Evolutionary conservation across 345 rosid genomes (phyloP), one percentile per base, ranked within the genome.

Genomic region (Brassica cretica): DNA sequence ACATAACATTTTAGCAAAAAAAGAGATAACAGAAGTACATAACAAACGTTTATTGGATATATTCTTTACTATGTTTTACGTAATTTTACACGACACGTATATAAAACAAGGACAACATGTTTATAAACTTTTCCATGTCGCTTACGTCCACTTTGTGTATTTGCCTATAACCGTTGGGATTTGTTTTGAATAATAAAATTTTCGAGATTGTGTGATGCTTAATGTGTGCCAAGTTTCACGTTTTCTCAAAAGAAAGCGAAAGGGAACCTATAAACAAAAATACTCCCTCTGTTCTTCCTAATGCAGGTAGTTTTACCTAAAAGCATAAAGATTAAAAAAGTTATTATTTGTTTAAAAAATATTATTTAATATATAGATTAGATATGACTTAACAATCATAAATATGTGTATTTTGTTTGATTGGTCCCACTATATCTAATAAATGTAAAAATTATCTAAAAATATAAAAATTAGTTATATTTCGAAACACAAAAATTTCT

Each of bases 61-160:
- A 60, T 44, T 68, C 21, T 18, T 41, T 2, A 39, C 33, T 19
- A 29, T 49, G 64, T 70, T 21, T 49, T 61, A 76, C 70, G 74
- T 70, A 62, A 49, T 53, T 64, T 33, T 33, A 63, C 10, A 69
- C 80, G 75, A 76, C 64, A 76, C 75, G 64, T 76, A 76, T 35
- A 49, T 33, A 29, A 69, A 69, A 61, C 55, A 46, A 68, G 68
- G 67, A 32, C 63, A 76, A 41, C 76, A 78, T 64, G 76, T 29
- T 76, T 41, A 8, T 55, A 1, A 76, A 39, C 65, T 70, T 46
- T n/a, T 51, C 64, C 32, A 8, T 33, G 27, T 76, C 56, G 60
- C 15, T 71, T 70, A 77, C 66, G 81, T 71, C 60, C 72, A 71
- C 37, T 41, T 71, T 77, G 11, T 14, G 21, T 70, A 6, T 77